These are phyloP conservation scores for Solanum gandarillasii DNA, from an alignment of 257 asterid species.

Conservation along the genomic window DNA sequence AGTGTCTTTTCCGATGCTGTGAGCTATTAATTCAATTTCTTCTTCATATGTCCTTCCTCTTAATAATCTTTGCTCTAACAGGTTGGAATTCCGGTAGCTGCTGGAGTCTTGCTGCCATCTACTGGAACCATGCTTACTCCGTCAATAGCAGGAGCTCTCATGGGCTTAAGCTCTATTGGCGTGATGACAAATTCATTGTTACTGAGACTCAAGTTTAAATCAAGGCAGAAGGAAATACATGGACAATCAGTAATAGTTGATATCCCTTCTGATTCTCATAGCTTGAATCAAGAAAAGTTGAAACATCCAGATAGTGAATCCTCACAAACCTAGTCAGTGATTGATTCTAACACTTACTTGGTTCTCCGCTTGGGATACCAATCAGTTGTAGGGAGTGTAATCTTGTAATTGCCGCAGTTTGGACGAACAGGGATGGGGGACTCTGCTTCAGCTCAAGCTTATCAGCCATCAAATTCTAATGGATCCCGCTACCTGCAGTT, in stretches of 20 bases:
- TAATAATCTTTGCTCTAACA: conserved; percentile 12
- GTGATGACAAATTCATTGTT: conserved; percentile 87
- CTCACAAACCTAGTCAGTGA: neutral
- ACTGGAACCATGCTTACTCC: conserved; percentile 94
- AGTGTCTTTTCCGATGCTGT: neutral
- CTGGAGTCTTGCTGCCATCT: conserved; percentile 77
- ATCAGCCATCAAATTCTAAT: neutral
- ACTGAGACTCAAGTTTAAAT: conserved; percentile 49
- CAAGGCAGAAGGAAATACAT: conserved; percentile 24
- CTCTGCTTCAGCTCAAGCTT: neutral
- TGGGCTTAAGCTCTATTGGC: conserved; percentile 97
- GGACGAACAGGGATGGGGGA: neutral
- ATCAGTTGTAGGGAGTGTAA: neutral
- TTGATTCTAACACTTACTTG: neutral
- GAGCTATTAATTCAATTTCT: neutral
- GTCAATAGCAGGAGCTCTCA: conserved; percentile 92
- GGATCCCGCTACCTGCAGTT: neutral
- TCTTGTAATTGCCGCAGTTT: neutral
- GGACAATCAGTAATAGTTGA: conserved; percentile 27
- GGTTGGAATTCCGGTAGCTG: conserved; percentile 96
- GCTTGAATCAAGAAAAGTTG: conserved; percentile 19
- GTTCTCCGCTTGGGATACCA: neutral
- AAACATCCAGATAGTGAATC: conserved; percentile 33
- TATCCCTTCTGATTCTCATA: conserved; percentile 25
- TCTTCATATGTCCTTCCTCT: neutral